Evolutionary conservation across 768 basidiomycete genomes (phyloP).

Genomic region (Rhizopogon roseolus): DNA sequence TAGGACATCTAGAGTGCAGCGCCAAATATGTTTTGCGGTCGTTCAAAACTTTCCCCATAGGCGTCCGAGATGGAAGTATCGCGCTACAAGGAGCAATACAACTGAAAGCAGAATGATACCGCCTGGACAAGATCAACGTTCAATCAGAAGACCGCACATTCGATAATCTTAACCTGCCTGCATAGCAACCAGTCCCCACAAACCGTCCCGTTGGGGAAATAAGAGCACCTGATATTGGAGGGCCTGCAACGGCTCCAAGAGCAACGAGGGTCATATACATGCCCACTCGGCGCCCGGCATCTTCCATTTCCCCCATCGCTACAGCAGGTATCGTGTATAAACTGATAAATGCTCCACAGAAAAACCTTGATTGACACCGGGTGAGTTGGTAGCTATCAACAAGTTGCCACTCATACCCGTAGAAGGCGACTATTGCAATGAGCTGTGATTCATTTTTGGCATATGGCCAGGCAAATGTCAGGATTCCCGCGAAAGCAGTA

Average conservation of each 20-base stretch:
- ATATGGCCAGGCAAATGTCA: slow-evolving; percentile 74
- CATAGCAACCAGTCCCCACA: slow-evolving; percentile 32
- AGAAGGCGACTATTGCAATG: slow-evolving; percentile 52
- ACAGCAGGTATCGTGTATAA: slow-evolving; percentile 54
- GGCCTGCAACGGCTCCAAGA: slow-evolving; percentile 60
- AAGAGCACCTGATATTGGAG: slow-evolving; percentile 73
- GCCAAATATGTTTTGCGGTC: no score
- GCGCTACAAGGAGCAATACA: slow-evolving; percentile 34
- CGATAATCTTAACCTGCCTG: slow-evolving; percentile 24
- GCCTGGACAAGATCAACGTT: slow-evolving; percentile 17
- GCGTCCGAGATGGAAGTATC: slow-evolving; percentile 34
- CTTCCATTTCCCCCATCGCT: slow-evolving; percentile 52
- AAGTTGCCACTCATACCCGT: slow-evolving; percentile 45
- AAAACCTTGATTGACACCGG: slow-evolving; percentile 33
- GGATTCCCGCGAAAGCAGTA: slow-evolving; percentile 45
- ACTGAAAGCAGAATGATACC: slow-evolving; percentile 37
- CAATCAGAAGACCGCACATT: not conserved
- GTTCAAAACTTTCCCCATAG: slow-evolving; percentile 30
- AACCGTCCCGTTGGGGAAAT: slow-evolving; percentile 46
- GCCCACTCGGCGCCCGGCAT: slow-evolving; percentile 62
- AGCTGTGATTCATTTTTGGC: slow-evolving; percentile 37
- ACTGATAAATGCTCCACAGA: slow-evolving; percentile 58
- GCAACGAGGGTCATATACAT: slow-evolving; percentile 60
- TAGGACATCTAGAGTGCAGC: not conserved
- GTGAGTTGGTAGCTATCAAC: not conserved